Percentiles rank a stretch among this genome's conserved stretches.
Evolutionary conservation across 495 filamentous ascomycete genomes (phyloP).

Genomic region (Aspergillus cavernicola): DNA sequence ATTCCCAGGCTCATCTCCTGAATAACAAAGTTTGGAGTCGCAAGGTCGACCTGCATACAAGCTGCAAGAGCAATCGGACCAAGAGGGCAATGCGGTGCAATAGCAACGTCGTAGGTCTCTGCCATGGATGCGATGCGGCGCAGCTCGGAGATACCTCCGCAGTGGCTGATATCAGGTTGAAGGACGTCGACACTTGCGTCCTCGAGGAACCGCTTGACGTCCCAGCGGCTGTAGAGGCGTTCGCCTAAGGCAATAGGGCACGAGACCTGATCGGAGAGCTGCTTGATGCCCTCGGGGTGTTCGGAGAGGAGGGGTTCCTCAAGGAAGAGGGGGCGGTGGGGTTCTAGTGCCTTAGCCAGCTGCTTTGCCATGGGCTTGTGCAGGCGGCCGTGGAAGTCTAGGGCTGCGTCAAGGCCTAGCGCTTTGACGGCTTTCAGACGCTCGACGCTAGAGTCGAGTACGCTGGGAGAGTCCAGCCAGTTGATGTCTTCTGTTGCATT

Average conservation of each 20-base stretch:
- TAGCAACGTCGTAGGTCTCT: slow-evolving; percentile 72
- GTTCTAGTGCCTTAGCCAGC: slow-evolving; percentile 66
- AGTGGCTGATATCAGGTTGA: slow-evolving; percentile 74
- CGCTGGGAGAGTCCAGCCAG: slow-evolving; percentile 71
- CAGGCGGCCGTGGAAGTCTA: slow-evolving; percentile 77
- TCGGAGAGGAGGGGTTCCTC: slow-evolving; percentile 75
- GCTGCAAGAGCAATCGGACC: slow-evolving; percentile 75
- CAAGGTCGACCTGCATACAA: slow-evolving; percentile 62
- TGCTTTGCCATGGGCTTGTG: slow-evolving; percentile 84
- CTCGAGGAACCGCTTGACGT: slow-evolving; percentile 70
- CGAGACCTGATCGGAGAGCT: slow-evolving; percentile 56
- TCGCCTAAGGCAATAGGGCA: slow-evolving; percentile 75
- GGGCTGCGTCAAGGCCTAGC: slow-evolving; percentile 64
- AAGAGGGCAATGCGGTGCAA: slow-evolving; percentile 75
- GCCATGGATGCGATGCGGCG: slow-evolving; percentile 68
- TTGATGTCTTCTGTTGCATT: slow-evolving; percentile 76
- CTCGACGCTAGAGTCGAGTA: slow-evolving; percentile 62
- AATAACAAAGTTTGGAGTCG: slow-evolving; percentile 68
- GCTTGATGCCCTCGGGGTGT: slow-evolving; percentile 66
- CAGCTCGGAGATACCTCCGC: slow-evolving; percentile 72
- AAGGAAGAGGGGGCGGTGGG: slow-evolving; percentile 71
- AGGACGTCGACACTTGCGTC: slow-evolving; percentile 67
- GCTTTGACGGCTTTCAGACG: slow-evolving; percentile 66
- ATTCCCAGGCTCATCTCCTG: slow-evolving; percentile 81
- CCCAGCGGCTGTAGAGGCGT: slow-evolving; percentile 71